Evolutionary conservation across 768 basidiomycete species (phyloP), one percentile per base, ranked within the genome.

Genomic region (Gymnopilus junonius): DNA sequence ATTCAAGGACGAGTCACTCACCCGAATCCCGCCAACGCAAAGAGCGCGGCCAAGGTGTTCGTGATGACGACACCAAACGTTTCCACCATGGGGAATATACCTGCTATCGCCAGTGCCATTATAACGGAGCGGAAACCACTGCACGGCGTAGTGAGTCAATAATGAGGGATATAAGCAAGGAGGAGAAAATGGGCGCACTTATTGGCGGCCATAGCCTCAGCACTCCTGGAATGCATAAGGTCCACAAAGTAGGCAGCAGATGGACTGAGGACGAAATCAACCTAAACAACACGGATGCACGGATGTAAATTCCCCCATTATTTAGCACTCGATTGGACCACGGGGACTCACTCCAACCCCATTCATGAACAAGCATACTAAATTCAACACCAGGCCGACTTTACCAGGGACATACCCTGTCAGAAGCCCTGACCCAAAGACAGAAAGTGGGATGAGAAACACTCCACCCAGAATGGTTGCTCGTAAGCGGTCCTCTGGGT

Each of bases 401-500:
- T 62, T 76, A 1, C 86, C 85, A 14, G 72, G 72, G 8, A 90
- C 76, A 69, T 81, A 88, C 35, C 76, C 67, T 6, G 81, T 85
- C 25, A 83, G 65, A 3, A 89, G 65, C 1, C 89, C 88, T 0
- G 78, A 79, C 0, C 75, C 59, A 0, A 85, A 70, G 1, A 87
- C 74, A 1, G 87, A 85, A 1, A 87, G 34, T 0, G 90, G 91
- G 5, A 84, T 77, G 34, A 90, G 74, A 21, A 84, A 43, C 0
- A 81, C 70, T 2, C 79, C 80, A 6, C 85, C 84, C 2, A 78
- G 65, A 34, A 85, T 69, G 1, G 83, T 77, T 1, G 80, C 87
- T 0, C 86, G 82, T 29, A 91, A 77, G 4, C 90, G 83, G 65
- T 90, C 91, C 71, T 92, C 89, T 0, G 90, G 89, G 40, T 84